phyloP scores from a whole-genome alignment of 768 basidiomycete genomes.

The Boletus eberwhitei region DNA sequence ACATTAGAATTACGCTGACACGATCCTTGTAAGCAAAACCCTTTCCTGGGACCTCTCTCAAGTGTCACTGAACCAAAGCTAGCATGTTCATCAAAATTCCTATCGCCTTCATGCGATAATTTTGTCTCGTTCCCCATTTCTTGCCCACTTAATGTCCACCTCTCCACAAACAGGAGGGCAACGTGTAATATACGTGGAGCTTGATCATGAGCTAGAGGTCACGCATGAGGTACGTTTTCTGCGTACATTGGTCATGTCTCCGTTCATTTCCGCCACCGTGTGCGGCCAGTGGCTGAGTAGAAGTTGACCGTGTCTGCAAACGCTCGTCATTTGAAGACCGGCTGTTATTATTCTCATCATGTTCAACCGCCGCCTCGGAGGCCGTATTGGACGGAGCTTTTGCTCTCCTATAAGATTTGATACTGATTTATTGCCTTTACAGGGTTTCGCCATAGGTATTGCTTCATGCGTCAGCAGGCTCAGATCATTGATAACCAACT shows the following conservation, averaged over 20 bases:
- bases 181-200: conserved; percentile 67
- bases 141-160: conserved; percentile 85
- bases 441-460: conserved; percentile 77
- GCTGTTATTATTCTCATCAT: conserved; percentile 12
- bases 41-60: background rate
- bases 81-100: conserved; percentile 73
- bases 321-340: conserved; percentile 15
- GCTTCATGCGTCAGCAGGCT: conserved; percentile 2
- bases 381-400: conserved; percentile 19
- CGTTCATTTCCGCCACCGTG: conserved; percentile 32
- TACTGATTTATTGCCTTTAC: conserved; percentile 18
- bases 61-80: conserved; percentile 12
- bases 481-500: conserved; percentile 18
- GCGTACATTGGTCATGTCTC: conserved; percentile 18
- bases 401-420: conserved; percentile 3
- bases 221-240: conserved; percentile 69
- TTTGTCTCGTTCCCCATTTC: conserved; percentile 81
- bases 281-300: conserved; percentile 17
- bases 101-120: conserved; percentile 84
- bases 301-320: conserved; percentile 18
- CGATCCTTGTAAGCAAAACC: conserved; percentile 57
- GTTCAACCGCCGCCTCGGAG: conserved; percentile 18
- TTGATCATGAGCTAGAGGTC: conserved; percentile 78
- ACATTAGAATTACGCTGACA: conserved; percentile 77
- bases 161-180: conserved; percentile 64